Base-by-base conservation (phyloP, 257 asterid species). In the Handroanthus guayacan region DNA sequence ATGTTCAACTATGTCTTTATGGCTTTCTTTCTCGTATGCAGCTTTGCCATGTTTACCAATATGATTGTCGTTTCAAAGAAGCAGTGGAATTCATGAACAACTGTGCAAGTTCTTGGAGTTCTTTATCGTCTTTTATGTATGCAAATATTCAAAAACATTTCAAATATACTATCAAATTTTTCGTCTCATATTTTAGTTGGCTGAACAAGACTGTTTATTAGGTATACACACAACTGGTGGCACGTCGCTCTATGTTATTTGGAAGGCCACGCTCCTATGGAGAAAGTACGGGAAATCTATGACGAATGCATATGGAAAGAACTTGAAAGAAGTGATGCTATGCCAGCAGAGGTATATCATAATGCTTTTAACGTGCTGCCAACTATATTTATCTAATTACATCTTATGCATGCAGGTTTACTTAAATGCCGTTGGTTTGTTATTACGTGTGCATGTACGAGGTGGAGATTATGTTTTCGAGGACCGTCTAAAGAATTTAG, bases 11-110 rank as follows among this genome's bases (percentile, higher is more conserved):
- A 31, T 57, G 55, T 36, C 57, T 73, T 75, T 18, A 36, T 66
- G 47, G 34, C 50, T 61, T 82, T 69, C 68, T 63, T 52, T 77
- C 76, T 34, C 45, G 65, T 67, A 6, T 71, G 91, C 98, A 95
- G 99, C 75, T 95, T 76, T 95, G 99, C 86, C 99, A 95, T 85
- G 97, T 91, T 62, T 91, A 87, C 87, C 99, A 95, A 82, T 84
- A 84, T 56, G 81, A 88, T 63, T 95, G 99, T 84, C 89, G 81
- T 81, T 95, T 95, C 90, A 87, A 89, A 82, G 98, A 92, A 83
- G 99, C 99, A 25, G 96, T 95, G 69, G 82, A 83, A 51, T 92
- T 95, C 86, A 92, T 95, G 99, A 90, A 75, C 62, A 81, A 86
- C 54, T 95, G 97, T 81, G 86, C 99, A 72, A 72, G 44, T 67